phyloP scores from a whole-genome alignment of 257 asterid genomes.

The Mentha longifolia region DNA sequence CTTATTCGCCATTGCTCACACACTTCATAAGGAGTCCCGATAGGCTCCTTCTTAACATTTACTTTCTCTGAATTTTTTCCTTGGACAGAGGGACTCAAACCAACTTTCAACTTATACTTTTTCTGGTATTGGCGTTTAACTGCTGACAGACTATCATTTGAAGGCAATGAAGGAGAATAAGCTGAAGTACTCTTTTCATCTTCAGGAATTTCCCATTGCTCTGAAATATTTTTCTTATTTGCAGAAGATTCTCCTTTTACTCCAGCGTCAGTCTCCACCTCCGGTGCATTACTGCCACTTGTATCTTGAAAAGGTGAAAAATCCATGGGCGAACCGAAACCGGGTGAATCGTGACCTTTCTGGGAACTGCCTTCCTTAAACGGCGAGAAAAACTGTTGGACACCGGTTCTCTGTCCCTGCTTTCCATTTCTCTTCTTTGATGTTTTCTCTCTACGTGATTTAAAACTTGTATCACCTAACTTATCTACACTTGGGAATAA shows the following conservation, averaged over 20 bases:
- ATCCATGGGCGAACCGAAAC: conserved; percentile 87
- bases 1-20: conserved; percentile 90
- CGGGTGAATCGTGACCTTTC: conserved; percentile 54
- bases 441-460: conserved; percentile 47
- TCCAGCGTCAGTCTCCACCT: conserved; percentile 37
- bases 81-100: conserved; percentile 41
- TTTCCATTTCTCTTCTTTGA: conserved; percentile 58
- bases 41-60: conserved; percentile 42
- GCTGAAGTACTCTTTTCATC: conserved; percentile 40
- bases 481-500: conserved; percentile 38
- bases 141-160: conserved; percentile 67
- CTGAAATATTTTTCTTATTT: conserved; percentile 32
- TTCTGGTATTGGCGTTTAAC: conserved; percentile 70
- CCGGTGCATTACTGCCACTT: conserved; percentile 37
- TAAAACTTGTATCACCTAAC: conserved; percentile 37
- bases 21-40: conserved; percentile 42
- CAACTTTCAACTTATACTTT: conserved; percentile 74
- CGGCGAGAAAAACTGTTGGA: conserved; percentile 46
- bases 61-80: conserved; percentile 41
- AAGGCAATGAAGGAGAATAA: conserved; percentile 43
- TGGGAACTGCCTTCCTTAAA: conserved; percentile 42
- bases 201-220: conserved; percentile 38
- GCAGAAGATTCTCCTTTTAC: conserved; percentile 35
- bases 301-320: conserved; percentile 76
- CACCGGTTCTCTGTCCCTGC: conserved; percentile 47